Percentiles rank a stretch among this genome's conserved stretches.
These are phyloP conservation scores for Talaromyces sp. DNA, from an alignment of 2,329 filamentous ascomycete genomes.

Conservation along the genomic window DNA sequence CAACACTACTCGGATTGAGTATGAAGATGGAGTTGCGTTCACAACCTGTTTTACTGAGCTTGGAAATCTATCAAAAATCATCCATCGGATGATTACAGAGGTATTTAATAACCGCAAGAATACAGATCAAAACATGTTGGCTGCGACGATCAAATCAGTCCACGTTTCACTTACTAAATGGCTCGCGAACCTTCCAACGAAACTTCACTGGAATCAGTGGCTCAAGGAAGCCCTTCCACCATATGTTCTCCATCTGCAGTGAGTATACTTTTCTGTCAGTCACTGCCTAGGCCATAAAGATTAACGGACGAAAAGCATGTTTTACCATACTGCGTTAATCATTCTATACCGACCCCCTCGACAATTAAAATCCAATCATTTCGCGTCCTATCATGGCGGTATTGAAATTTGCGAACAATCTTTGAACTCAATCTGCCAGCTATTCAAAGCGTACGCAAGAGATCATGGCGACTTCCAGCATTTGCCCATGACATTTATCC, in stretches of 20 bases:
- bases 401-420: slow-evolving; percentile 1
- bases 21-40: slow-evolving; percentile 1
- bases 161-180: neutral
- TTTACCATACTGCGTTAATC: neutral
- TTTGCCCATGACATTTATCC: neutral
- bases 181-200: neutral
- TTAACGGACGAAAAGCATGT: neutral
- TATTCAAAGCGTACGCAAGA: neutral
- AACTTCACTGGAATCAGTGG: slow-evolving; percentile 5
- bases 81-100: slow-evolving; percentile 3
- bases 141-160: neutral
- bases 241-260: slow-evolving; percentile 2
- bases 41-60: slow-evolving; percentile 1
- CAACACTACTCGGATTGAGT: neutral
- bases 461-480: neutral
- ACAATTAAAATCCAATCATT: neutral
- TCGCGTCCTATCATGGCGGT: neutral
- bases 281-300: neutral
- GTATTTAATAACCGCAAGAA: slow-evolving; percentile 1
- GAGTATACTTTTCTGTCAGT: neutral
- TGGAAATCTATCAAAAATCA: neutral
- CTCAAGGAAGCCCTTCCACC: neutral
- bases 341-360: neutral
- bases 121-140: neutral
- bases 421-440: neutral